Conservation (phyloP, 768 basidiomycete species). For the Pholiota microspora region DNA sequence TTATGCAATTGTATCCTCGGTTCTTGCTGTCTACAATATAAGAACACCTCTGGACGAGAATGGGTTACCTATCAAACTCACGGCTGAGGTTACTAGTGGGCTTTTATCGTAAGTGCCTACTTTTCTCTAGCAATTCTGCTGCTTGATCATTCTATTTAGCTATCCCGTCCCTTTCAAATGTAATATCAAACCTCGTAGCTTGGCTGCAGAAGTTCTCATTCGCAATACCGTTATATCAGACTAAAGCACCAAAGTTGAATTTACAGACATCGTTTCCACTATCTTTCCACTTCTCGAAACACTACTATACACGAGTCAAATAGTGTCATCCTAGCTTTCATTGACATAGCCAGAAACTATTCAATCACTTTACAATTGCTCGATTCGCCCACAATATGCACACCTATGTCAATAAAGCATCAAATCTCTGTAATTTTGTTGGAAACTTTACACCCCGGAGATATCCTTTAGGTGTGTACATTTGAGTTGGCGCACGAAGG, state of each 20-base stretch:
- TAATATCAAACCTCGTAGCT: constrained; percentile 20
- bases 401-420: no score
- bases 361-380: no score
- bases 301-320: no score
- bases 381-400: no score
- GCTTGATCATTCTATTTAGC: constrained; percentile 5
- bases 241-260: constrained; percentile 1
- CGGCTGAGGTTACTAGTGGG: constrained; percentile 19
- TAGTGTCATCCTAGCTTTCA: no score
- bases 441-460: no score
- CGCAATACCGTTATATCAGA: constrained; percentile 8
- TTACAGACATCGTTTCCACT: background rate
- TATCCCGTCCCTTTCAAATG: constrained; percentile 25
- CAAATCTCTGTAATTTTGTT: no score
- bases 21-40: constrained; percentile 25
- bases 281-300: no score
- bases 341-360: no score
- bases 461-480: no score
- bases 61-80: constrained; percentile 18
- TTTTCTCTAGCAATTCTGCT: background rate
- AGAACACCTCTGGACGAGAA: constrained; percentile 18
- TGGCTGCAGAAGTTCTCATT: constrained; percentile 15
- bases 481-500: no score
- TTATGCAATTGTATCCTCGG: constrained; percentile 17
- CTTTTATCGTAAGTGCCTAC: constrained; percentile 20